phyloP scores from a whole-genome alignment of 1,284 basidiomycete genomes.

The Apiotrichum siamense region DNA sequence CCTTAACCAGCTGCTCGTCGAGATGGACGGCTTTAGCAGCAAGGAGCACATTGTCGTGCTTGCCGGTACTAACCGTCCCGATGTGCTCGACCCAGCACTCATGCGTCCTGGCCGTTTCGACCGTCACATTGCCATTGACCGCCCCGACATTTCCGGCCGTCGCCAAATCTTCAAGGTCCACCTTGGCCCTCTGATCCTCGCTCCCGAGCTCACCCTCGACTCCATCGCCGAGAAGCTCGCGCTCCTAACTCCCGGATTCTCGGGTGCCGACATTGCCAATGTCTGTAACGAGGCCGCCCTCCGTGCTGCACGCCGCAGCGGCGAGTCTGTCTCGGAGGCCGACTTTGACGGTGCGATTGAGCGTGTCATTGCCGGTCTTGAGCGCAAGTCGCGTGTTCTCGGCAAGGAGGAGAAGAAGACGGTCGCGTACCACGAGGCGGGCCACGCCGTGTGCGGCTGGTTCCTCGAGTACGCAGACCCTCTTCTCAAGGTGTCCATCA shows the following conservation, averaged over 20 bases:
- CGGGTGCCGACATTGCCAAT: constrained; percentile 96
- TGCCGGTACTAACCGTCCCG: constrained; percentile 93
- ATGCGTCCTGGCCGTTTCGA: constrained; percentile 98
- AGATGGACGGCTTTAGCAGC: constrained; percentile 99
- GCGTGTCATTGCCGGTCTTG: constrained; percentile 93
- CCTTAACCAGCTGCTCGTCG: constrained; percentile 93
- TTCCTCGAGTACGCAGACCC: constrained; percentile 97
- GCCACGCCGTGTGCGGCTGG: constrained; percentile 97
- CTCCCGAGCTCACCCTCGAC: constrained; percentile 56
- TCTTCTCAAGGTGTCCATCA: constrained; percentile 95
- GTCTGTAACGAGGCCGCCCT: constrained; percentile 98
- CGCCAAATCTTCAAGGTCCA: constrained; percentile 94
- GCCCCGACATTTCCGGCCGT: constrained; percentile 88
- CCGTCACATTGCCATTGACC: constrained; percentile 90
- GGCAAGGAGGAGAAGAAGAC: constrained; percentile 97
- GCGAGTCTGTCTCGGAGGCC: constrained; percentile 70
- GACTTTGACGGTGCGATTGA: constrained; percentile 98
- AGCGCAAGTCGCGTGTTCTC: constrained; percentile 89
- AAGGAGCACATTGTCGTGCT: constrained; percentile 94
- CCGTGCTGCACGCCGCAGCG: constrained; percentile 80
- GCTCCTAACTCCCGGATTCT: constrained; percentile 94
- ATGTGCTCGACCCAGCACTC: constrained; percentile 89
- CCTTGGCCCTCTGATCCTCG: constrained; percentile 73
- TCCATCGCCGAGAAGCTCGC: constrained; percentile 83
- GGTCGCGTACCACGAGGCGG: constrained; percentile 98